Base-by-base conservation (phyloP, 345 rosid species). In the Kandelia obovata region DNA sequence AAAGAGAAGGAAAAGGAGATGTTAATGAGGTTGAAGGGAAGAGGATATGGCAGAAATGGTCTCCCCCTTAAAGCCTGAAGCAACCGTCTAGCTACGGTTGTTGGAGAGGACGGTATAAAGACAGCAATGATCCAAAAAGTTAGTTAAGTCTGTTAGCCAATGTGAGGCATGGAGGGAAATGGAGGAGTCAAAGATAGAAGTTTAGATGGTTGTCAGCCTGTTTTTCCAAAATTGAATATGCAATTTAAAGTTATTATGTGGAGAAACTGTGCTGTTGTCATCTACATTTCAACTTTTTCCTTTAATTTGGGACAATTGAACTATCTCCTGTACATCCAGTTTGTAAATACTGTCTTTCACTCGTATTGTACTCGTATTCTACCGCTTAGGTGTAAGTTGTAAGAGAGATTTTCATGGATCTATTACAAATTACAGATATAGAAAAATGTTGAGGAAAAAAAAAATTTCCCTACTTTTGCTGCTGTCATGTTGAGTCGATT, bases 71-170 rank as follows among this genome's bases (percentile, higher is more conserved):
- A 32, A 28, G 6, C 52, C 49, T 26, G 52, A 47, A 47, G 11
- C 26, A 26, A 57, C 58, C n/a, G 21, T 56, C 30, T 6, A 20
- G 52, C 66, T 59, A 28, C 25, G 47, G 53, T 2, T 4, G 8
- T 23, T 53, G 11, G 32, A 52, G 27, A 70, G 2, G 16, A 17
- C 20, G 1, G 20, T 10, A 31, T 1, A 51, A 28, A 46, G 72
- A 31, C 30, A 10, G 43, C 30, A 9, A 21, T n/a, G 5, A 20
- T 8, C 20, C 19, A 39, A 56, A 39, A 56, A 58, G 35, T 46
- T 49, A 10, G 70, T 57, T 57, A 58, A 58, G 10, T 47, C 75
- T 3, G 75, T 72, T 65, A 72, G 6, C 16, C 67, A 67, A 61
- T 21, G 4, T 67, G 71, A 67, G 71, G 67, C 57, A 60, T 19